phyloP scores from a whole-genome alignment of 2,329 filamentous ascomycete genomes.

The Aspergillus amoenus region DNA sequence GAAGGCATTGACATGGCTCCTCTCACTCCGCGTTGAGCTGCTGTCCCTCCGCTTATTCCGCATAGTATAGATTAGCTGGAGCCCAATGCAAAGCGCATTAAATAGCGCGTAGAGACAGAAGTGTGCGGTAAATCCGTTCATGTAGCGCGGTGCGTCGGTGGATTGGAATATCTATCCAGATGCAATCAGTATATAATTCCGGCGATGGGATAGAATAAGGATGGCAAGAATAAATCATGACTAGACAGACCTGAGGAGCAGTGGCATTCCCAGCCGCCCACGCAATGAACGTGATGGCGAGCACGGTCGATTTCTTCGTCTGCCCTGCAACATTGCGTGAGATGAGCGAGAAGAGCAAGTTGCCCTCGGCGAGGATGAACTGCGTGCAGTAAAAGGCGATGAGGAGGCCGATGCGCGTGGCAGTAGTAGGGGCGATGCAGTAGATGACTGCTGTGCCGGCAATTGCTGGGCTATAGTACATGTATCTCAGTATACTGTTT shows the following conservation, averaged over 20 bases:
- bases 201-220: no score
- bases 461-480: conserved; percentile 58
- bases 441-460: conserved; percentile 68
- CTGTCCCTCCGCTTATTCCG: no score
- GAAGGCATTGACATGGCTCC: no score
- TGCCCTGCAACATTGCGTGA: conserved; percentile 67
- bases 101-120: conserved; percentile 2
- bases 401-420: conserved; percentile 62
- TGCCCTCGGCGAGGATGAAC: conserved; percentile 67
- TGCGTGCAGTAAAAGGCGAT: conserved; percentile 71
- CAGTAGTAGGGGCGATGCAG: conserved; percentile 54
- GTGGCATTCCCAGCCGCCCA: conserved; percentile 19
- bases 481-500: no score
- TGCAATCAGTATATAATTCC: no score
- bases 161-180: background rate
- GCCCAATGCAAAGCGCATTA: no score
- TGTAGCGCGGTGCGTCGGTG: background rate
- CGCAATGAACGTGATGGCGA: conserved; percentile 63
- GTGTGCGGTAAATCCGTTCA: background rate
- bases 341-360: conserved; percentile 44
- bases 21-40: no score
- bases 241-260: conserved; percentile 12
- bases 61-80: no score
- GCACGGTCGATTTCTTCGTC: conserved; percentile 65
- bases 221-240: no score